Conservation (phyloP, 495 filamentous ascomycete genomes). For the Eremomyces bilateralis region DNA sequence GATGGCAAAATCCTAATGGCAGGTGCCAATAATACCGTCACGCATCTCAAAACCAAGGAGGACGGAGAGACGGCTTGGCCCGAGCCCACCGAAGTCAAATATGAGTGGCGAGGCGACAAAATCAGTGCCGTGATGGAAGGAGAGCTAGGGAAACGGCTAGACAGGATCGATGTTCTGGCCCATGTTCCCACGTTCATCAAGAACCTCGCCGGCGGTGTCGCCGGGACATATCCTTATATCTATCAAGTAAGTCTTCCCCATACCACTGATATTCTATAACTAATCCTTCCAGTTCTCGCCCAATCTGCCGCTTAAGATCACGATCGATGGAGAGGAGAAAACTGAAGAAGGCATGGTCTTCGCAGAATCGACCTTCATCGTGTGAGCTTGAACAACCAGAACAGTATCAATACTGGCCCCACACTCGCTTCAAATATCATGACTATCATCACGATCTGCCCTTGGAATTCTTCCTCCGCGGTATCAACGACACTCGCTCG, state of each 20-base stretch:
- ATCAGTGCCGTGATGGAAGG: conserved; percentile 48
- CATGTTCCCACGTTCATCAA: conserved; percentile 93
- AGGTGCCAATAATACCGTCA: conserved; percentile 33
- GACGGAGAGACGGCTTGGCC: conserved; percentile 77
- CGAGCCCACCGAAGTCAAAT: conserved; percentile 54
- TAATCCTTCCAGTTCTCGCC: conserved; percentile 36
- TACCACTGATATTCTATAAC: conserved; percentile 1
- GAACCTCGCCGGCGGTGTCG: conserved; percentile 64
- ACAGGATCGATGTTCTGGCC: conserved; percentile 88
- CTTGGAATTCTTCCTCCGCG: too few species aligned
- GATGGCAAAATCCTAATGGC: conserved; percentile 63
- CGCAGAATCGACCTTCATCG: conserved; percentile 84
- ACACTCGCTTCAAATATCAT: too few species aligned
- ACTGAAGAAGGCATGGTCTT: conserved; percentile 59
- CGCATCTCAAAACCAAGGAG: conserved; percentile 41
- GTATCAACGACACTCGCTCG: too few species aligned
- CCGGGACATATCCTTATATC: conserved; percentile 87
- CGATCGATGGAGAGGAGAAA: conserved; percentile 54
- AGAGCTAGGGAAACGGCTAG: conserved; percentile 42
- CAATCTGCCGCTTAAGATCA: conserved; percentile 52
- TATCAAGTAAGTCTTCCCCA: conserved; percentile 47
- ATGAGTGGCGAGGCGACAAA: conserved; percentile 51
- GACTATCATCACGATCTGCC: too few species aligned
- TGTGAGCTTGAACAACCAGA: too few species aligned
- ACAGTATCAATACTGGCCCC: too few species aligned